phyloP scores from a whole-genome alignment of 2,329 filamentous ascomycete species.

The Calonectria naviculata region DNA sequence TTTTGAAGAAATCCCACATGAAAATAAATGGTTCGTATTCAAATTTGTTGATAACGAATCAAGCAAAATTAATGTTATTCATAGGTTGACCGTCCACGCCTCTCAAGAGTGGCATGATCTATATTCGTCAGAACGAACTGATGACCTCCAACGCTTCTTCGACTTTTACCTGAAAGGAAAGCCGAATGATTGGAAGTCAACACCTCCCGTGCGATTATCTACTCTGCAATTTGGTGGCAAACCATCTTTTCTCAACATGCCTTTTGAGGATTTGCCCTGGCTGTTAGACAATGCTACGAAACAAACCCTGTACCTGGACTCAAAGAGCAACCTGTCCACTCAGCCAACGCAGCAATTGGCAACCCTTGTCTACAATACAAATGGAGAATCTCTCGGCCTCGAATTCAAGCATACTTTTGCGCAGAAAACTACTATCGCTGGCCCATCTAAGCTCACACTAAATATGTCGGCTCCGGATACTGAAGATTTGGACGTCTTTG shows the following conservation, averaged over 20 bases:
- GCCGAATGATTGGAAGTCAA: neutral
- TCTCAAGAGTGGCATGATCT: neutral
- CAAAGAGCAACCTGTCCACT: neutral
- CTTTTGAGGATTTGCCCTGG: neutral
- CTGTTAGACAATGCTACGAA: neutral
- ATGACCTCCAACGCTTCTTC: neutral
- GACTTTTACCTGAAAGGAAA: neutral
- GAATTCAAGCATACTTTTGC: neutral
- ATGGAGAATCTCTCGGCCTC: neutral
- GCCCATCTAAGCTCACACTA: neutral
- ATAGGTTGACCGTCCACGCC: neutral
- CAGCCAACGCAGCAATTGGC: neutral
- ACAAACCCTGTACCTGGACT: neutral
- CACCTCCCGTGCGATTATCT: neutral
- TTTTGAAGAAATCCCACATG: neutral
- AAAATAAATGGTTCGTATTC: neutral
- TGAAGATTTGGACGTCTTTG: neutral
- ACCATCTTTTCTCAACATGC: neutral
- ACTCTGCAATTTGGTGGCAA: neutral
- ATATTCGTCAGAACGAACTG: neutral
- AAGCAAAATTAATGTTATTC: neutral
- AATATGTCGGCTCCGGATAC: neutral
- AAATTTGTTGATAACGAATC: no score
- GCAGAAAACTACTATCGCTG: neutral
- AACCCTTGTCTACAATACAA: neutral